Conservation (phyloP, 805 yeast species). For the Dipodascus albidus region DNA sequence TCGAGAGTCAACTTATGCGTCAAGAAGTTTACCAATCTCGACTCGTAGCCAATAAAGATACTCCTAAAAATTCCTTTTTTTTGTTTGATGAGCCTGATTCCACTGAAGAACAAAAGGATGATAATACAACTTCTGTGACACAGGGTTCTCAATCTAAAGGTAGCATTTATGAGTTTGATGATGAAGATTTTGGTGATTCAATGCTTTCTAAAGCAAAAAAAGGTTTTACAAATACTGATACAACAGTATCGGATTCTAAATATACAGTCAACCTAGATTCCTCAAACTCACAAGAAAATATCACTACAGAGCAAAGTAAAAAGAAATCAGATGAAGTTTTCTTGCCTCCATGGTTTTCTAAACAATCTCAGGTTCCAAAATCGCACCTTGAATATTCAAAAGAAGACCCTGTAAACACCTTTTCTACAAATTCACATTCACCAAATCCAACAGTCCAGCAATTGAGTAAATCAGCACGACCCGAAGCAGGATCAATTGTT, state of each 20-base stretch:
- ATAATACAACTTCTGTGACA: not conserved
- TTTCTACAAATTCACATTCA: too few relatives aligned
- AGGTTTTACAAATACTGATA: not conserved
- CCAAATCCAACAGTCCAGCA: not conserved
- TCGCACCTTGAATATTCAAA: not conserved
- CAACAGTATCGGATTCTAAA: not conserved
- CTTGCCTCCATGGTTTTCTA: not conserved
- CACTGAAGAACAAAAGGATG: not conserved
- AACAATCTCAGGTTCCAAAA: not conserved
- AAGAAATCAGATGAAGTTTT: not conserved
- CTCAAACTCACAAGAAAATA: too few relatives aligned
- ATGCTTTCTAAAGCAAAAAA: not conserved
- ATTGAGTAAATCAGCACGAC: not conserved
- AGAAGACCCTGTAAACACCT: too few relatives aligned
- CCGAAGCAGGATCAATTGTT: constrained; percentile 14
- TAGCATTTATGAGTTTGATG: not conserved
- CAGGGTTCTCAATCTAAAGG: not conserved
- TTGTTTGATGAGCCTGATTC: not conserved
- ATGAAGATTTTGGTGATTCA: not conserved
- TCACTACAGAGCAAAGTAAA: not conserved
- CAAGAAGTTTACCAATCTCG: constrained; percentile 12
- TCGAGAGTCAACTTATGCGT: constrained; percentile 19
- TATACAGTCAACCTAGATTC: too few relatives aligned
- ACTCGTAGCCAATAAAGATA: not conserved
- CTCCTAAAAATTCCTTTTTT: not conserved